Evolutionary conservation across 495 filamentous ascomycete genomes (phyloP), one percentile per base, ranked within the genome.

Genomic region (Aspergillus steynii): DNA sequence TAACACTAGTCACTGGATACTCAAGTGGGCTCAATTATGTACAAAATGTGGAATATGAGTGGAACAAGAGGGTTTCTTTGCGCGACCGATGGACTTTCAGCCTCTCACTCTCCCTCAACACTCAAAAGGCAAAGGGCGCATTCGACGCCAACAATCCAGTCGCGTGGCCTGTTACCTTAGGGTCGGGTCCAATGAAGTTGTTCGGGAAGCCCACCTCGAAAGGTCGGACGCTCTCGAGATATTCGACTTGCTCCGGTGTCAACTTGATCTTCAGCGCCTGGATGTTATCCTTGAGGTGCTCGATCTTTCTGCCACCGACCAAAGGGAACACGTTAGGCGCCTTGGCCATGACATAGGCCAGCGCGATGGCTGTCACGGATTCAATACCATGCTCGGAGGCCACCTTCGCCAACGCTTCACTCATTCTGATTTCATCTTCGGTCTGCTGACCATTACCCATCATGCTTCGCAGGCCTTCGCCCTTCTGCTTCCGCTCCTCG

Each of bases 241-340:
- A 73, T 45, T 79, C 70, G 29, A 88, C 76, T 53, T 90, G 81
- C 53, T 85, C 71, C 2, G 76, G 60, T 3, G 77, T 81, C 53
- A 89, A 66, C 10, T 69, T 69, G 29, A 89, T 71, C 0, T 58
- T 71, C 31, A 90, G 65, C 0, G 81, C 82, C 56, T 82, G 74
- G 61, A 88, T 85, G 57, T 88, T 90, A 47, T 78, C 79, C 56
- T 81, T 72, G 5, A 90, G 67, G 55, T 90, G 83, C 63, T 84
- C 80, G 45, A 87, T 68, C 67, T 84, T 89, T 12, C 84, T 65
- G 0, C 83, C 84, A 37, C 88, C 89, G 20, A 90, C 79, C 51
- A 92, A 85, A 4, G 88, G 89, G 71, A 90, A 91, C 32, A 90
- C 87, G 61, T 90, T 86, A 0, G 87, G 84, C 15, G 86, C 77